Conservation (phyloP, 1,284 basidiomycete species). For the Athelia sp. region DNA sequence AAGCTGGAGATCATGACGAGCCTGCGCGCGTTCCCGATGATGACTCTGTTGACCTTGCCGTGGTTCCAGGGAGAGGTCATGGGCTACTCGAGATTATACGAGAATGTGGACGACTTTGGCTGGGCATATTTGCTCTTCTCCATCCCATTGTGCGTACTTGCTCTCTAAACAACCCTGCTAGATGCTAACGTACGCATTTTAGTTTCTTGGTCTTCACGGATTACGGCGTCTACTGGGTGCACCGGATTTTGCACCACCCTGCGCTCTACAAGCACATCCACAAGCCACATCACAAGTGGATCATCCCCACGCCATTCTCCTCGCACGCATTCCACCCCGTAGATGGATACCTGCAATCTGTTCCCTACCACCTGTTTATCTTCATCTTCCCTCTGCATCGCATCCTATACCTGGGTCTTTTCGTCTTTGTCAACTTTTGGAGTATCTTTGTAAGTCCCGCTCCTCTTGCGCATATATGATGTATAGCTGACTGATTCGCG, state of each 20-base stretch:
- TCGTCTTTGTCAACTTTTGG: constrained; percentile 91
- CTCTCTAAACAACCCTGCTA: constrained; percentile 3
- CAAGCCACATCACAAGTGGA: constrained; percentile 99
- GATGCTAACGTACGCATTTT: constrained; percentile 1
- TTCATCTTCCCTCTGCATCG: constrained; percentile 92
- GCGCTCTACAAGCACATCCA: constrained; percentile 86
- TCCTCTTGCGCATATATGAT: neutral
- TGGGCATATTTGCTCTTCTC: constrained; percentile 63
- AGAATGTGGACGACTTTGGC: constrained; percentile 69
- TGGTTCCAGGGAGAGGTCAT: constrained; percentile 94
- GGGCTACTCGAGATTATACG: constrained; percentile 81
- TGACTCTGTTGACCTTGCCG: constrained; percentile 82
- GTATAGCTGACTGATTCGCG: constrained; percentile 4
- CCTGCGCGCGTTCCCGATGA: constrained; percentile 75
- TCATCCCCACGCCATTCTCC: constrained; percentile 94
- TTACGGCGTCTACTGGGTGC: constrained; percentile 90
- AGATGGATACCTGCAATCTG: constrained; percentile 90
- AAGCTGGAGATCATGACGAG: constrained; percentile 79
- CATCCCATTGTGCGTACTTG: constrained; percentile 50
- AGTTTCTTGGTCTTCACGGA: constrained; percentile 92
- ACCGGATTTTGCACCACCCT: constrained; percentile 88
- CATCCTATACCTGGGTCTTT: constrained; percentile 74
- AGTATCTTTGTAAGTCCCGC: constrained; percentile 66
- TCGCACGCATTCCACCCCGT: constrained; percentile 97
- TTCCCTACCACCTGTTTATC: constrained; percentile 94